Evolutionary conservation across 2,329 filamentous ascomycete species (phyloP).

Genomic region (Epicoccum nigrum): DNA sequence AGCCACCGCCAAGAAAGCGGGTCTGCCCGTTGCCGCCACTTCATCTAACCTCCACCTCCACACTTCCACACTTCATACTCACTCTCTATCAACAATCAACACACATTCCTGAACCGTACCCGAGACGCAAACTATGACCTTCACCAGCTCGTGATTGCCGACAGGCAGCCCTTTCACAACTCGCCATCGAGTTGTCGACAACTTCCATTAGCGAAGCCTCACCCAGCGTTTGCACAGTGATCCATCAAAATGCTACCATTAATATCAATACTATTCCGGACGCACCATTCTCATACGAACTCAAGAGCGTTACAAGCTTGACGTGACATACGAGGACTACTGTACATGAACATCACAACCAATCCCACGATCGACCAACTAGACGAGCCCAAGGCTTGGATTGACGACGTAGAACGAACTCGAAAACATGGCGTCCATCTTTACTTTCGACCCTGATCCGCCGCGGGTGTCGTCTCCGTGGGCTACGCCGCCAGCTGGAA

Average conservation of each 20-base stretch:
- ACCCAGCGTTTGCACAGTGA: conserved; percentile 30
- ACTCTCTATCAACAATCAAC: conserved; percentile 1
- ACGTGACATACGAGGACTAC: conserved; percentile 18
- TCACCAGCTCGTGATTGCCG: conserved; percentile 28
- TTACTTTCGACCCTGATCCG: conserved; percentile 90
- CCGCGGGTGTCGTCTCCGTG: conserved; percentile 90
- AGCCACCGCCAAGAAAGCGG: conserved; percentile 7
- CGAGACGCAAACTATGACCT: conserved; percentile 17
- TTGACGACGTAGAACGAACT: neutral
- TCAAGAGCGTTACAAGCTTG: conserved; percentile 52
- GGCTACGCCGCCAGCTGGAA: conserved; percentile 63
- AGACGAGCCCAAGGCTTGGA: too few species aligned
- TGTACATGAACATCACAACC: conserved; percentile 2
- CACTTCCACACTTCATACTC: conserved; percentile 1
- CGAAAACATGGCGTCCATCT: conserved; percentile 82
- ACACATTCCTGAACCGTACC: neutral
- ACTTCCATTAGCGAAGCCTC: conserved; percentile 25
- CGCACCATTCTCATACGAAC: conserved; percentile 59
- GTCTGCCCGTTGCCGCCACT: conserved; percentile 13
- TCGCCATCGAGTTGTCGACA: conserved; percentile 27
- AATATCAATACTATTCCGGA: conserved; percentile 55
- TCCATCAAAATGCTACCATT: conserved; percentile 58
- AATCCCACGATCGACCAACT: neutral
- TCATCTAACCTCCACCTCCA: conserved; percentile 8
- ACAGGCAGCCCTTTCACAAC: conserved; percentile 31